A percentile compares a stretch with the other conserved stretches of the same genome.
phyloP scores from a whole-genome alignment of 1,139 yeast genomes.

The Hyphopichia burtonii region DNA sequence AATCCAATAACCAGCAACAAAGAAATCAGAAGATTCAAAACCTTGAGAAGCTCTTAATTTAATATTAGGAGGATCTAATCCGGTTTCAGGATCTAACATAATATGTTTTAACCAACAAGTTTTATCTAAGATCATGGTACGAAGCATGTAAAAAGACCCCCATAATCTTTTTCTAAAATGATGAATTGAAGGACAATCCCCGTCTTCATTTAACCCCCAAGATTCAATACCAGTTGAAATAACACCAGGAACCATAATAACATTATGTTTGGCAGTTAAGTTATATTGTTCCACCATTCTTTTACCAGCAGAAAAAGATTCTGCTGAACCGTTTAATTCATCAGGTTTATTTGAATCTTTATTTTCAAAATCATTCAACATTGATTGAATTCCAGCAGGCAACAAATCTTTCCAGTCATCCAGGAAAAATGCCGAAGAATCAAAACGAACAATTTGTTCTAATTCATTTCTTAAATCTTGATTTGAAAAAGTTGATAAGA shows the following conservation, averaged over 20 bases:
- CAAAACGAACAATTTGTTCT: conserved; percentile 58
- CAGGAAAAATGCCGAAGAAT: conserved; percentile 45
- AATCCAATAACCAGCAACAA: conserved; percentile 97
- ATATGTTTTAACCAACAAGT: conserved; percentile 91
- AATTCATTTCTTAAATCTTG: conserved; percentile 43
- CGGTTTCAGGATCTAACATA: conserved; percentile 86
- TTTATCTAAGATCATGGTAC: conserved; percentile 89
- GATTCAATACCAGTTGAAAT: conserved; percentile 93
- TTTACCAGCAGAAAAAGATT: conserved; percentile 85
- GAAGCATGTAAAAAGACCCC: conserved; percentile 96
- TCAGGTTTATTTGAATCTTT: conserved; percentile 19
- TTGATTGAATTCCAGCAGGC: conserved; percentile 63
- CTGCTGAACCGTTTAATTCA: conserved; percentile 58
- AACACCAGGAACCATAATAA: conserved; percentile 93
- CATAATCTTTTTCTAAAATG: conserved; percentile 90
- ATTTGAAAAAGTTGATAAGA: conserved; percentile 53
- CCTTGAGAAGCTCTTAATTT: conserved; percentile 91
- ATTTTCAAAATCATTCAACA: conserved; percentile 53
- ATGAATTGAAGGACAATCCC: conserved; percentile 73
- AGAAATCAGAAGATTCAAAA: conserved; percentile 94
- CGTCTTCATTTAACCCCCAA: conserved; percentile 70
- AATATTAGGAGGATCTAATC: conserved; percentile 84
- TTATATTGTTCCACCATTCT: conserved; percentile 55
- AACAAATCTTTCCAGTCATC: conserved; percentile 65
- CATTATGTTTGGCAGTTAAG: conserved; percentile 64